These are phyloP conservation scores for Lachnellula subtilissima DNA, from an alignment of 2,329 filamentous ascomycete genomes.

Conservation along the genomic window DNA sequence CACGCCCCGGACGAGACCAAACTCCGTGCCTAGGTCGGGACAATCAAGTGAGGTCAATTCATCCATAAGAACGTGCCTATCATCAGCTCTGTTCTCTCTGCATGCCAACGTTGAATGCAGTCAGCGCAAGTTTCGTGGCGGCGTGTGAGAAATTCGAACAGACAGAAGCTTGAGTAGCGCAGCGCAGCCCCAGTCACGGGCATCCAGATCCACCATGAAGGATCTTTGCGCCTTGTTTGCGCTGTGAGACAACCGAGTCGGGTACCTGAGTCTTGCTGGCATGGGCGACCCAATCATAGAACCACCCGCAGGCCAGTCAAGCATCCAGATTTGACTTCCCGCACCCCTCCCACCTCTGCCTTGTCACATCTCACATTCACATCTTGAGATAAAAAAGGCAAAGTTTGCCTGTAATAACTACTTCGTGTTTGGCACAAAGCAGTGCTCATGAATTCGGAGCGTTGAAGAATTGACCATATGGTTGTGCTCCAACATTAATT, in stretches of 20 bases:
- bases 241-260: slow-evolving; percentile 15
- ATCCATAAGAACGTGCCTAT: background rate
- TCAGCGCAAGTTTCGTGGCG: background rate
- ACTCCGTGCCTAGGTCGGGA: no score
- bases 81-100: background rate
- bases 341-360: background rate
- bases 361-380: slow-evolving; percentile 11
- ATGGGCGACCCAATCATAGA: background rate
- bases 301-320: background rate
- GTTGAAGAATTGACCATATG: background rate
- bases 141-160: background rate
- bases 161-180: background rate
- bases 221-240: background rate
- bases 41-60: background rate
- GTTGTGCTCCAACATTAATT: slow-evolving; percentile 1
- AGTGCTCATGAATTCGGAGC: slow-evolving; percentile 10
- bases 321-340: slow-evolving; percentile 2
- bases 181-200: slow-evolving; percentile 8
- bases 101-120: background rate
- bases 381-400: background rate
- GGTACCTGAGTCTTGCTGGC: slow-evolving; percentile 19
- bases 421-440: background rate
- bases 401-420: background rate
- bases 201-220: background rate
- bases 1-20: no score